Evolutionary conservation across 1,284 basidiomycete genomes (phyloP), one percentile per base, ranked within the genome.

Genomic region (Anthracocystis panici-leucophaei): DNA sequence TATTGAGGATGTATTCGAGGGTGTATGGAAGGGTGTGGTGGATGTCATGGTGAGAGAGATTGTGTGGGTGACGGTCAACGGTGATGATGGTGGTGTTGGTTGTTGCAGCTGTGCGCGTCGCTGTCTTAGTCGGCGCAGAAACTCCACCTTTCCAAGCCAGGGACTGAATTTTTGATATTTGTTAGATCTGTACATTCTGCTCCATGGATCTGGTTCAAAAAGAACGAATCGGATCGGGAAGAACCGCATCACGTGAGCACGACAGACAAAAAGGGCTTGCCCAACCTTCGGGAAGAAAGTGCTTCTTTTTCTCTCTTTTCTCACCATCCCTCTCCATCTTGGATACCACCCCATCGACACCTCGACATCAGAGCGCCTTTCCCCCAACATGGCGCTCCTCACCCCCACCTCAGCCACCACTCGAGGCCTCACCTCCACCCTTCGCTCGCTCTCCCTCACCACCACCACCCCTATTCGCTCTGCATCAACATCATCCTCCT

Each of bases 281-380:
- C n/a, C n/a, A n/a, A n/a, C n/a, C n/a, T n/a, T n/a, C 46, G 23
- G 51, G 45, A 68, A 63, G 58, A 63, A 68, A 62, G 46, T 20
- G 53, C 9, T 9, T 8, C 16, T 11, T 53, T 21, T 29, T 54
- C 31, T 33, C 11, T 29, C 6, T n/a, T 21, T 50, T 53, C 40
- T 40, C 31, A 12, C 10, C 6, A 12, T 33, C 6, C 25, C 25
- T 44, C 25, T 3, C 27, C 44, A 20, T 42, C 50, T 31, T 18
- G 20, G 42, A 31, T 31, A 23, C 21, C 18, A 10, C 31, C 9
- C 7, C 23, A 23, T 27, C 35, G 6, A 2, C 40, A 21, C 38
- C 18, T 25, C 29, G 16, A 29, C 52, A 58, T 35, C 52, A 23
- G 31, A 38, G 35, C 14, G 35, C 35, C 5, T 16, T 41, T 20